Conservation (phyloP, 2,329 filamentous ascomycete species). For the Falciphora oryzae region DNA sequence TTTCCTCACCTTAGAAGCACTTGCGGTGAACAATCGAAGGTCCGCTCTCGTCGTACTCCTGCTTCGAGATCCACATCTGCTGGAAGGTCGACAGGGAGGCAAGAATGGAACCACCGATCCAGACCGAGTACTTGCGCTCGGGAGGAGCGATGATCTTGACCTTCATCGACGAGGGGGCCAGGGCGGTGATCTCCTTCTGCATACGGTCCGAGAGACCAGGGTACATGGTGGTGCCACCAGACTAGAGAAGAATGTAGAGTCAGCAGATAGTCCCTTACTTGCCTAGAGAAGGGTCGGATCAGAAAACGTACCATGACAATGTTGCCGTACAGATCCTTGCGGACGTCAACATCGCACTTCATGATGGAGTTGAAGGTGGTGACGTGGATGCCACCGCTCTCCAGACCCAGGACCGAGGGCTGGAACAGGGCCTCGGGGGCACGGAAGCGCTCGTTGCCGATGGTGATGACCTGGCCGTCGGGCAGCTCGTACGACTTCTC, state of each 20-base stretch:
- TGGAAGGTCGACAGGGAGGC: slow-evolving; percentile 99
- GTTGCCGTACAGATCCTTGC: slow-evolving; percentile 99
- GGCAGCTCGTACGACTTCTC: slow-evolving; percentile 99
- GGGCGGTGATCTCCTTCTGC: slow-evolving; percentile 99
- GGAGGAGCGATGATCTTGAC: slow-evolving; percentile 99
- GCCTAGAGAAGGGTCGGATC: slow-evolving; percentile 3
- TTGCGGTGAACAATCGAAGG: slow-evolving; percentile 99
- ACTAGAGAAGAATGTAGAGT: slow-evolving; percentile 10
- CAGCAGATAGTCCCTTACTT: background rate
- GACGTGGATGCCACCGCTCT: slow-evolving; percentile 98
- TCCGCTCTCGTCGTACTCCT: slow-evolving; percentile 99
- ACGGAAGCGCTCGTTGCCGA: slow-evolving; percentile 99
- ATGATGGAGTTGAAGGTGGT: slow-evolving; percentile 99
- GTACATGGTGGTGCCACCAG: slow-evolving; percentile 99
- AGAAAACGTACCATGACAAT: slow-evolving; percentile 87
- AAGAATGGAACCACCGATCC: slow-evolving; percentile 99
- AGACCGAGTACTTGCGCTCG: slow-evolving; percentile 99
- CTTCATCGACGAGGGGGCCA: slow-evolving; percentile 99
- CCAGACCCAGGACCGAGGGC: slow-evolving; percentile 95
- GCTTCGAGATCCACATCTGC: slow-evolving; percentile 99
- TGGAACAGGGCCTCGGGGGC: slow-evolving; percentile 99
- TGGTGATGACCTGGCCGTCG: slow-evolving; percentile 91
- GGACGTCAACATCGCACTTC: slow-evolving; percentile 99
- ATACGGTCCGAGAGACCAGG: slow-evolving; percentile 99
- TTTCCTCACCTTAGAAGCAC: slow-evolving; percentile 87